Evolutionary conservation across 2,329 filamentous ascomycete genomes (phyloP), one percentile per base, ranked within the genome.

Genomic region (Stemphylium vesicarium): DNA sequence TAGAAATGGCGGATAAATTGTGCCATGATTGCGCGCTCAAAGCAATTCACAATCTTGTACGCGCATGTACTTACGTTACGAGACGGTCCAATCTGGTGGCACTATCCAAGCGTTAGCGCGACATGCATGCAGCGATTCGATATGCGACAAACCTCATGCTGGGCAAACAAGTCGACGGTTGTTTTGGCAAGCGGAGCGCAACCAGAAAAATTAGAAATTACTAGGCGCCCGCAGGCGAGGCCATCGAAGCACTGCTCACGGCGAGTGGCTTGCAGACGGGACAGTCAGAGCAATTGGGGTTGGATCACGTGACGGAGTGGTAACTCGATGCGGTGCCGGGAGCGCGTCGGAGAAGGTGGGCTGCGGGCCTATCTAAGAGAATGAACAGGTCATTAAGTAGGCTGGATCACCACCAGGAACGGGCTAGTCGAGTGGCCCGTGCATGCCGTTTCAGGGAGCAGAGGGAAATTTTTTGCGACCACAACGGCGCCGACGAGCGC

Each of bases 11-110:
- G 35, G 20, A 48, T 47, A 35, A 42, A 48, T 26, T 5, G 4
- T 16, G 35, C 26, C 16, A 18, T 29, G 20, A 48, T 26, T 11
- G 35, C 20, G 35, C 22, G 18, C 33, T 22, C 50, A 37, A 32
- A 33, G 48, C 13, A 10, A 24, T 53, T 48, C 33, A 48, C 48
- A 42, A 56, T 36, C 48, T 29, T 37, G 51, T 49, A 38, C 39
- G 39, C 43, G 57, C 58, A 52, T 63, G 53, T 40, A 74, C 71
- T 68, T 68, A 74, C 71, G 69, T 74, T 64, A 74, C 71, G 56
- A 74, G 71, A 61, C 71, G 69, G 60, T 74, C 71, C 64, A 74
- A 68, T 70, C 70, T 72, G 56, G 71, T 74, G 65, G 64, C 71
- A 73, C 71, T 74, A 69, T 66, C 50, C 60, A 39, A 56, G 57